Evolutionary conservation across 2,329 filamentous ascomycete genomes (phyloP).

Genomic region (Cytospora schulzeri): DNA sequence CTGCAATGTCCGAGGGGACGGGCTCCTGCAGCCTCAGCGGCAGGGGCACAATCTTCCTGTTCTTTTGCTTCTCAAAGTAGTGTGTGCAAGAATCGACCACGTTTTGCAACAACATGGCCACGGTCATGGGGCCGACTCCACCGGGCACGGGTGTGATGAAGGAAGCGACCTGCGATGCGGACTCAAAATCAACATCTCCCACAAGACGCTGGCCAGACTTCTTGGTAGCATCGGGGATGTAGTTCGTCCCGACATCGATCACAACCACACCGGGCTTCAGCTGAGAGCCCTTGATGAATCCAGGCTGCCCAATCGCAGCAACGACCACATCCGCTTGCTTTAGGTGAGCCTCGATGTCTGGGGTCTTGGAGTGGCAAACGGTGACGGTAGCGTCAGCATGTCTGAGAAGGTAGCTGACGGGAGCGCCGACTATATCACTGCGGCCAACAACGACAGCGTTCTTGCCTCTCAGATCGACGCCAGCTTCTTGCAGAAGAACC

Average conservation of each 20-base stretch:
- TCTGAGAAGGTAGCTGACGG: constrained; percentile 92
- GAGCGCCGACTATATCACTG: constrained; percentile 96
- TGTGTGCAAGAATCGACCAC: constrained; percentile 82
- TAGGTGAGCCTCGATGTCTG: constrained; percentile 70
- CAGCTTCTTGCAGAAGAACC: constrained; percentile 82
- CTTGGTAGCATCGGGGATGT: constrained; percentile 82
- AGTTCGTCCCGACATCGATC: constrained; percentile 97
- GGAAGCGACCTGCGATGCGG: constrained; percentile 82
- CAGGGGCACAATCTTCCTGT: constrained; percentile 78
- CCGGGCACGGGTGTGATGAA: constrained; percentile 95
- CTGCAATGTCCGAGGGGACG: constrained; percentile 93
- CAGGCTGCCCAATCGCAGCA: constrained; percentile 84
- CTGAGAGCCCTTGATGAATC: constrained; percentile 93
- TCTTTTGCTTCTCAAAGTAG: constrained; percentile 82
- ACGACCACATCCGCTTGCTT: constrained; percentile 88
- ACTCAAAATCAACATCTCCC: constrained; percentile 91
- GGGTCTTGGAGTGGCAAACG: constrained; percentile 89
- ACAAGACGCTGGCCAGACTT: constrained; percentile 92
- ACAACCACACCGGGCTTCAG: constrained; percentile 93
- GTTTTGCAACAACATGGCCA: constrained; percentile 96
- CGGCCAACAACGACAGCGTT: constrained; percentile 91
- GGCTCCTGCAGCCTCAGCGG: constrained; percentile 77
- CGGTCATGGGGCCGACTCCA: constrained; percentile 97
- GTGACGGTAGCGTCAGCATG: constrained; percentile 97
- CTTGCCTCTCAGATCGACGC: constrained; percentile 83